A percentile compares a stretch with the other conserved stretches of the same genome.
Evolutionary conservation across 306 rosid species (phyloP).

Genomic region (Arachis hypogaea): DNA sequence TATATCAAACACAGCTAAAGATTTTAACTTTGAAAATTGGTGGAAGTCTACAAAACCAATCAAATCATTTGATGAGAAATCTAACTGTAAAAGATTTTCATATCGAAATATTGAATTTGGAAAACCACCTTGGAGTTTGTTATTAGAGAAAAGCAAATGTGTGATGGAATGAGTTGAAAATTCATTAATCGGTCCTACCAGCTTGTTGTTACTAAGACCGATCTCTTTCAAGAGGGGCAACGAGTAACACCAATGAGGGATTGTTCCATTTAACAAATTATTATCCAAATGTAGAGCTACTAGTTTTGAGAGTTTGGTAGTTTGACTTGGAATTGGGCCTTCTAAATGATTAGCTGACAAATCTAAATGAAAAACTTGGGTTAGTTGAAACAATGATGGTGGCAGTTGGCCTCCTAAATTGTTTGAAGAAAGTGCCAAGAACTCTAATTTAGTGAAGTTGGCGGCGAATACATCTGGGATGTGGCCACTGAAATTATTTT

Average conservation of each 20-base stretch:
- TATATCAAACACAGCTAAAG: background rate
- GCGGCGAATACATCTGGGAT: too few relatives aligned
- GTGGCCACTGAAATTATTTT: too few relatives aligned
- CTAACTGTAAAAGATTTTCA: too few relatives aligned
- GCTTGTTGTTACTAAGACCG: background rate
- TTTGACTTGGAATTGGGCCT: conserved; percentile 5
- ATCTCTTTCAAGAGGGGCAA: background rate
- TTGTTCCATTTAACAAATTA: conserved; percentile 39
- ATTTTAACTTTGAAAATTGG: conserved; percentile 1
- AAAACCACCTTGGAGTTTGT: conserved; percentile 33
- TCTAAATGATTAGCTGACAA: background rate
- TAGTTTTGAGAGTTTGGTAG: background rate
- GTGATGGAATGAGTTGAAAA: background rate
- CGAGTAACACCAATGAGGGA: conserved; percentile 15
- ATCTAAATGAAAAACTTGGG: background rate
- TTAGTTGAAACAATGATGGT: conserved; percentile 20
- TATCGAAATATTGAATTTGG: background rate
- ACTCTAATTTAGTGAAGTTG: too few relatives aligned
- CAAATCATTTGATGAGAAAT: too few relatives aligned
- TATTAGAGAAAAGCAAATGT: background rate
- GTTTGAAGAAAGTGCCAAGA: background rate
- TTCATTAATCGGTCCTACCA: background rate
- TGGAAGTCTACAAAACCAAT: too few relatives aligned
- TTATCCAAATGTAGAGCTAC: accelerated
- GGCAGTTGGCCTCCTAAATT: background rate